phyloP scores from a whole-genome alignment of 1,284 basidiomycete species.

The Cystobasidiaceae sp. region DNA sequence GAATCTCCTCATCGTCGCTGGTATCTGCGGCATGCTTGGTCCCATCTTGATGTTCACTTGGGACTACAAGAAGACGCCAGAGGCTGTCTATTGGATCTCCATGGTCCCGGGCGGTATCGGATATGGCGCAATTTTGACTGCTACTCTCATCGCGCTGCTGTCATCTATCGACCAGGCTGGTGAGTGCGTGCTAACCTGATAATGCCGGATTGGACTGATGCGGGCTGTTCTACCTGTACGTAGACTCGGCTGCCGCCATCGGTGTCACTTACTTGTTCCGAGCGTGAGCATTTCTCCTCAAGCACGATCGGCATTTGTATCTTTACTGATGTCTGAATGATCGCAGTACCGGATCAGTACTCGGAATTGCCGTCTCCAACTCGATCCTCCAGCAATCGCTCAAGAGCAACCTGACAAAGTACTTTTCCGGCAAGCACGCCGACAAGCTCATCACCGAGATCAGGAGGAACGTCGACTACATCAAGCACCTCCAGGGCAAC shows the following conservation, averaged over 20 bases:
- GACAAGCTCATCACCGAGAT: conserved; percentile 42
- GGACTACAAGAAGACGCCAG: conserved; percentile 42
- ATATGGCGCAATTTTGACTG: conserved; percentile 36
- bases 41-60: conserved; percentile 47
- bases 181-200: not conserved
- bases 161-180: conserved; percentile 18
- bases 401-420: conserved; percentile 42
- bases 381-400: conserved; percentile 47
- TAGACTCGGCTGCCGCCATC: conserved; percentile 17
- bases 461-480: conserved; percentile 44
- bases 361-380: conserved; percentile 47
- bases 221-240: not conserved
- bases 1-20: conserved; percentile 44
- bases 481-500: conserved; percentile 38
- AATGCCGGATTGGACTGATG: not conserved
- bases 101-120: conserved; percentile 42
- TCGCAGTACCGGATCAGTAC: conserved; percentile 43
- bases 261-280: conserved; percentile 47
- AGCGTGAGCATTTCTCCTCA: conserved; percentile 35
- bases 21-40: conserved; percentile 44
- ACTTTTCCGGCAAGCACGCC: conserved; percentile 36
- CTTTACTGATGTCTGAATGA: not conserved
- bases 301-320: not conserved
- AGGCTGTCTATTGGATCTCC: conserved; percentile 42
- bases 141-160: conserved; percentile 6